Evolutionary conservation across 352 stramenopile genomes (phyloP).

Genomic region (Globisporangium paroecandrum): DNA sequence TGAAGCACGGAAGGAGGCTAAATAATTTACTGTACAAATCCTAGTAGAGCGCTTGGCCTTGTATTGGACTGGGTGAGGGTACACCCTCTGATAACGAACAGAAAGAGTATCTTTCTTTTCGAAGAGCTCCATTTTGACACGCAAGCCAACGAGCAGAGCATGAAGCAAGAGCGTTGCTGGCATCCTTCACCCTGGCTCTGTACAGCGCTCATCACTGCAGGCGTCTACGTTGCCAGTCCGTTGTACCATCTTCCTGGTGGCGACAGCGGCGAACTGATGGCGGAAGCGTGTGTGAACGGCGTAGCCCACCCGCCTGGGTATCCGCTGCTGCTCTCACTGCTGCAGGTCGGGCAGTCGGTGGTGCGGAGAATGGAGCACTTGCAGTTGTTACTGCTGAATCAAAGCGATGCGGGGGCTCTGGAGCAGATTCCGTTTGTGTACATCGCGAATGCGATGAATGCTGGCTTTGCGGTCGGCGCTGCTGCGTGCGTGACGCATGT

Average conservation of each 20-base stretch:
- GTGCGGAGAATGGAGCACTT: neutral
- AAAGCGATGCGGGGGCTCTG: neutral
- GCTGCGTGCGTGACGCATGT: conserved; percentile 35
- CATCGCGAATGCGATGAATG: conserved; percentile 39
- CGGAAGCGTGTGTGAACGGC: conserved; percentile 88
- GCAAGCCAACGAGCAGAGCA: neutral
- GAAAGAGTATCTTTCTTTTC: conserved; percentile 16
- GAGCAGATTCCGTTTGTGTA: conserved; percentile 23
- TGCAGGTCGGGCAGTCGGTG: conserved; percentile 21
- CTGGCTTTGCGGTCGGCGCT: conserved; percentile 25
- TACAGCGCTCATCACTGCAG: conserved; percentile 21
- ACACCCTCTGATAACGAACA: neutral
- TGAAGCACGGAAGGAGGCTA: neutral
- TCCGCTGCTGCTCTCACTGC: conserved; percentile 83
- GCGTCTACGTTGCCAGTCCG: conserved; percentile 22
- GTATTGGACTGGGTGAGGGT: neutral
- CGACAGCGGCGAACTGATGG: conserved; percentile 88
- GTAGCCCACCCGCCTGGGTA: conserved; percentile 92
- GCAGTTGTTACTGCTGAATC: conserved; percentile 4
- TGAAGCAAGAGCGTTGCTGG: neutral
- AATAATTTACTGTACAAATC: neutral
- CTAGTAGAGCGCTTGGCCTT: conserved; percentile 5
- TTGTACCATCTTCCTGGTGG: conserved; percentile 59
- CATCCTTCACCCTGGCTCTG: conserved; percentile 20
- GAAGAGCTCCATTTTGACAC: conserved; percentile 6